Evolutionary conservation across 208 protist species (phyloP).

Genomic region (Porcisia deanei): DNA sequence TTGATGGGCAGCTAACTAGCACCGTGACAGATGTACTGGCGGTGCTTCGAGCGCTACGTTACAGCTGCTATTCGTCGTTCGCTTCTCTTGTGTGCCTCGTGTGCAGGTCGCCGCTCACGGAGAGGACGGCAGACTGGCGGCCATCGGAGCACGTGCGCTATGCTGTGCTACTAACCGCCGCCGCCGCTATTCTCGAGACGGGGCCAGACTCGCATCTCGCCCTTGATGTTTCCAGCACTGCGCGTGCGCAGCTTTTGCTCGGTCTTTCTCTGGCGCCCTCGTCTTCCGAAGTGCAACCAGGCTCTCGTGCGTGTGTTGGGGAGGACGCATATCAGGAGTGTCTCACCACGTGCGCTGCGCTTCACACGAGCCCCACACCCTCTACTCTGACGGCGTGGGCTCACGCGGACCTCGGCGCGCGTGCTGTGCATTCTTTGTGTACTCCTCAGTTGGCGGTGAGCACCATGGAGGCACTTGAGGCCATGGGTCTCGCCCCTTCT

Average conservation of each 20-base stretch:
- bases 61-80: conserved; percentile 25
- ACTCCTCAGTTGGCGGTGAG: conserved; percentile 41
- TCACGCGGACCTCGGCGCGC: background rate
- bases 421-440: conserved; percentile 36
- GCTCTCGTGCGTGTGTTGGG: background rate
- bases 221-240: background rate
- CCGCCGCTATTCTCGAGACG: background rate
- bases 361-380: conserved; percentile 4
- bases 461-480: conserved; percentile 48
- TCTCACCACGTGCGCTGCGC: conserved; percentile 21
- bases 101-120: conserved; percentile 13
- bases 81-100: conserved; percentile 26
- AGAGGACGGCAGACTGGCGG: background rate
- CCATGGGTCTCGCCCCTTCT: conserved; percentile 21
- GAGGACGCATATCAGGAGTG: conserved; percentile 28
- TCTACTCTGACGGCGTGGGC: conserved; percentile 16
- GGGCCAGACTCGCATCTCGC: conserved; percentile 3
- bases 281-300: background rate
- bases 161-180: conserved; percentile 27
- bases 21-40: background rate
- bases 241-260: conserved; percentile 6
- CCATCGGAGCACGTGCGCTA: conserved; percentile 18
- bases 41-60: conserved; percentile 31
- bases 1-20: background rate
- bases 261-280: background rate